Evolutionary conservation across 163 green algal species (phyloP), one percentile per base, ranked within the genome.

Genomic region (Chlamydomonas reinhardtii): DNA sequence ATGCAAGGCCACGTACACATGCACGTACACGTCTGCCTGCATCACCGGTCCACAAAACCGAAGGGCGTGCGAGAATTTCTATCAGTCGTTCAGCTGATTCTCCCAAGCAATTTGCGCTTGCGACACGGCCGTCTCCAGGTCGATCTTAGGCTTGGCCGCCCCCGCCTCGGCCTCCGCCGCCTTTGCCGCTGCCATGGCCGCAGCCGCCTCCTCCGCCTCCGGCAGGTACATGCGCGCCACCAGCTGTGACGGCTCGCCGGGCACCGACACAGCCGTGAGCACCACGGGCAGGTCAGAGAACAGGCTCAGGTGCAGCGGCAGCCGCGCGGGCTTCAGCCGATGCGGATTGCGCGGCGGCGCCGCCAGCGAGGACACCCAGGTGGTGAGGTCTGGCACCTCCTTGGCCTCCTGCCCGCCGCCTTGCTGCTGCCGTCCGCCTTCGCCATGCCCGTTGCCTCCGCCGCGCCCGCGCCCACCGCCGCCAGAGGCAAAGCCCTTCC

Each of bases 291-390:
- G 43, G 6, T 89, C 73, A 31, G 15, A 27, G 62, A 76, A 76
- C 1, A 73, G 31, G 27, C 59, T 32, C 68, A 91, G 43, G 85
- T 86, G 64, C 34, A 91, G 62, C 11, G 89, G 89, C 82, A 92
- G 87, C 32, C 35, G 4, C 27, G 76, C 76, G 17, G 82, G 76
- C 32, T 39, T 20, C 22, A 92, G 74, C 2, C 61, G 29, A 14
- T 85, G 37, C 27, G 71, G 71, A 77, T 92, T 92, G 73, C 54
- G 37, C 43, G 89, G 64, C 12, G 61, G 31, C 66, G 76, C 34
- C 48, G 48, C 48, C 73, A 92, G 62, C 2, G 76, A 16, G 31
- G 64, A 35, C 32, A 92, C 65, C 89, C 89, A 92, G 16, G 39
- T 27, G 34, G 59, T 73, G 20, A 90, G 69, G 12, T 83, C 56